Percentiles rank a stretch among this genome's conserved stretches.
Evolutionary conservation across 257 asterid genomes (phyloP).

Genomic region (Penstemon newberryi): DNA sequence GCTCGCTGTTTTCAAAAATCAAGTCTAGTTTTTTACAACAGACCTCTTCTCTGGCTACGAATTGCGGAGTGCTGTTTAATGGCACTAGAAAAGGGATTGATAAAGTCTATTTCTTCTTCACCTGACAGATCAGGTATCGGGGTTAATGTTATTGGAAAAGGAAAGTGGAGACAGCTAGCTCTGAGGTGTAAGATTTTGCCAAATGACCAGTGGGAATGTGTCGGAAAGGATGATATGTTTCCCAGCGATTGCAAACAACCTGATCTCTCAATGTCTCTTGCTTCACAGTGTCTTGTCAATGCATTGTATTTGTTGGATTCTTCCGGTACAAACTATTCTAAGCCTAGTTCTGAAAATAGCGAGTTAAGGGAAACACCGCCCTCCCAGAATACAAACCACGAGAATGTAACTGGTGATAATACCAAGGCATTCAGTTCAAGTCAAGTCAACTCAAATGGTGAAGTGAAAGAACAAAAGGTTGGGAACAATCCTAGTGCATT

Average conservation of each 20-base stretch:
- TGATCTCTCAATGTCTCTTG: conserved; percentile 62
- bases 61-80: conserved; percentile 85
- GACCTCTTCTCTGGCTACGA: conserved; percentile 80
- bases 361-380: conserved; percentile 44
- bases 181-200: conserved; percentile 41
- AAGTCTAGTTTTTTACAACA: conserved; percentile 51
- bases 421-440: conserved; percentile 39
- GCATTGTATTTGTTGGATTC: conserved; percentile 59
- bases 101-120: conserved; percentile 41
- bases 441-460: conserved; percentile 59
- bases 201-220: conserved; percentile 33
- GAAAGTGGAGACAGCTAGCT: conserved; percentile 83
- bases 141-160: conserved; percentile 74
- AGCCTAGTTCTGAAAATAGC: conserved; percentile 40
- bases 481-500: conserved; percentile 43
- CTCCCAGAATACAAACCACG: conserved; percentile 37
- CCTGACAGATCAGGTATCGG: conserved; percentile 49
- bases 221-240: conserved; percentile 36
- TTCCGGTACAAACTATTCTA: conserved; percentile 35
- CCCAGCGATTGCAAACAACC: conserved; percentile 40
- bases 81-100: conserved; percentile 80
- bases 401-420: conserved; percentile 38
- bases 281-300: conserved; percentile 66
- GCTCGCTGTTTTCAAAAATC: conserved; percentile 68
- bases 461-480: conserved; percentile 66